Evolutionary conservation across 2,329 filamentous ascomycete species (phyloP), one percentile per base, ranked within the genome.

Genomic region (Phialemonium atrogriseum): DNA sequence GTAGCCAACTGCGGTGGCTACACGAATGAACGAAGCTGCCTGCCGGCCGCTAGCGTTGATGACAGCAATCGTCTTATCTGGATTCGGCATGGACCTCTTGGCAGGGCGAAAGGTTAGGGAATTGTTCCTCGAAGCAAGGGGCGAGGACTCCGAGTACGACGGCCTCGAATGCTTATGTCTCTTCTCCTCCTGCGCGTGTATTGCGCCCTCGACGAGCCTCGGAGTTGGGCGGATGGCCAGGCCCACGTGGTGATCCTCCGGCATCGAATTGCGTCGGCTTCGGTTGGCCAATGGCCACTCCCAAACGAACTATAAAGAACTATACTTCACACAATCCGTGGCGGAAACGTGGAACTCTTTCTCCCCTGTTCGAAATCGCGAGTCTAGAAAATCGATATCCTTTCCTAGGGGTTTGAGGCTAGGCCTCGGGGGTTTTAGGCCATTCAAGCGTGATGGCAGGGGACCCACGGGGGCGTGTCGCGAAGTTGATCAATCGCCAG

Each of bases 21-120:
- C 87, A 45, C 91, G 83, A 48, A 95, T 91, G 50, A 98, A 78
- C 37, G 88, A 95, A 36, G 89, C 89, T 43, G 89, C 87, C 68
- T 98, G 91, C 48, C 91, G 84, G 51, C 91, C 91, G 55, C 86
- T 89, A 54, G 86, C 86, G 62, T 96, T 96, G 64, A 96, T 88
- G 52, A 94, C 80, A 53, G 88, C 89, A 50, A 94, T 86, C 34
- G 84, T 91, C 64, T 88, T 91, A 53, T 73, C 69, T 26, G 72
- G 70, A 18, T 64, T 62, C 37, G 69, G 67, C 60, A 72, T 75
- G 44, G 70, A 60, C 44, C 73, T 65, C 55, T 77, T 77, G 27
- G 68, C 56, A 11, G 73, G 72, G 13, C 73, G 71, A 45, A 75
- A 75, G n/a, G 65, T 75, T 37, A 75, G 46, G 14, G 72, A 77